Conservation (phyloP, 2,329 filamentous ascomycete species). For the Nannizziopsis arthrosporioides region DNA sequence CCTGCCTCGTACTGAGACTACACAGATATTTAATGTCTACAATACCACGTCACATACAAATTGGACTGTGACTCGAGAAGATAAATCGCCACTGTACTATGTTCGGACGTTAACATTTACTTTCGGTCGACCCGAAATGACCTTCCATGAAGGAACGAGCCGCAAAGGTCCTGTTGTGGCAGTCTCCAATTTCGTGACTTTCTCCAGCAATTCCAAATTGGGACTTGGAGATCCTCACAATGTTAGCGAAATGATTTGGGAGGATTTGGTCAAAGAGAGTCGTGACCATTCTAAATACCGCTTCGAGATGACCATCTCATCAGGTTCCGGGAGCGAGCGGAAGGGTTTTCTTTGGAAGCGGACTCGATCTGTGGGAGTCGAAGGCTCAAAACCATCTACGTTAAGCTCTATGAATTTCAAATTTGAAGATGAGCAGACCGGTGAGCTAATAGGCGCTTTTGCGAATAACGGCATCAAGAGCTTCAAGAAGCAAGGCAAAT, state of each 20-base stretch:
- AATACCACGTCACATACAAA: constrained; percentile 8
- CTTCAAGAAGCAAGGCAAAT: constrained; percentile 23
- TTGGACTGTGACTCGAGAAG: constrained; percentile 10
- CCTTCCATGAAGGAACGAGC: constrained; percentile 23
- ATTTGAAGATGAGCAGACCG: constrained; percentile 24
- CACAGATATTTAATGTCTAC: constrained; percentile 13
- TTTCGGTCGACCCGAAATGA: constrained; percentile 27
- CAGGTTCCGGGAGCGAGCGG: constrained; percentile 4
- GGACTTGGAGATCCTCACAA: constrained; percentile 24
- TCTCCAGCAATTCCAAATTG: constrained; percentile 25
- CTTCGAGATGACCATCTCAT: constrained; percentile 20
- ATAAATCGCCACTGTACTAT: constrained; percentile 15
- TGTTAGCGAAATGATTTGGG: constrained; percentile 20
- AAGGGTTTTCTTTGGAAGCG: constrained; percentile 25
- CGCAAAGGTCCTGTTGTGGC: constrained; percentile 21
- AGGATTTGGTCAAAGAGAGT: constrained; percentile 22
- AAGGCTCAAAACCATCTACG: constrained; percentile 17
- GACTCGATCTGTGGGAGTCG: constrained; percentile 23
- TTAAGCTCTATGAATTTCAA: constrained; percentile 23
- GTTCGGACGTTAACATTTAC: constrained; percentile 23
- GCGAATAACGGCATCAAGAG: constrained; percentile 21
- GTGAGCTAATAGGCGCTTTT: constrained; percentile 24
- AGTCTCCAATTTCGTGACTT: constrained; percentile 24
- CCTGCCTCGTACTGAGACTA: not conserved
- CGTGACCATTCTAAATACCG: constrained; percentile 20